Percentiles rank a stretch among this genome's conserved stretches.
Evolutionary conservation across 73 alveolate genomes (phyloP).

Genomic region (Uronychia binucleata): DNA sequence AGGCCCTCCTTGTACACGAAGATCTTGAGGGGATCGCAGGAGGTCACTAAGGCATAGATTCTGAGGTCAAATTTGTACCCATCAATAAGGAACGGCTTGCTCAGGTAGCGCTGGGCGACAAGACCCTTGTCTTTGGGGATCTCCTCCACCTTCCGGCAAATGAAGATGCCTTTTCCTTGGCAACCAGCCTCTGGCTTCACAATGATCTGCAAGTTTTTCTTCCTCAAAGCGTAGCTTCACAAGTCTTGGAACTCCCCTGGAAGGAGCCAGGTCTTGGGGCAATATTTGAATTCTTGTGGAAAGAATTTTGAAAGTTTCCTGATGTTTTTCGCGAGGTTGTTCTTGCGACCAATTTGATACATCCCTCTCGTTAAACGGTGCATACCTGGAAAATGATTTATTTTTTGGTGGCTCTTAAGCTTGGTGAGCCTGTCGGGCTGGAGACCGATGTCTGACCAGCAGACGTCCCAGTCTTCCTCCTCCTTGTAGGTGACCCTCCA

Average conservation of each 20-base stretch:
- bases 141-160: constrained; percentile 12
- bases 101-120: constrained; percentile 75
- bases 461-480: constrained; percentile 15
- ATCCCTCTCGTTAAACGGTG: constrained; percentile 82
- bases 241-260: constrained; percentile 25
- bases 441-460: constrained; percentile 7
- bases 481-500: background rate
- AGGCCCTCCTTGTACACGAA: constrained; percentile 60
- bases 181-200: constrained; percentile 46
- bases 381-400: constrained; percentile 84
- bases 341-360: constrained; percentile 80
- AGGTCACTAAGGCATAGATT: constrained; percentile 72
- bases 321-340: constrained; percentile 26
- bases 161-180: constrained; percentile 38
- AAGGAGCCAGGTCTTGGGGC: constrained; percentile 37
- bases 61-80: constrained; percentile 92
- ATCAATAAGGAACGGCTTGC: constrained; percentile 81
- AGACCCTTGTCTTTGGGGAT: constrained; percentile 41
- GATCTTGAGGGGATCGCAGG: constrained; percentile 61
- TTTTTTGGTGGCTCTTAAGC: constrained; percentile 51
- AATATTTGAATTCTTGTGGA: constrained; percentile 10
- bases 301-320: background rate
- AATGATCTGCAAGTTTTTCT: background rate
- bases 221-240: background rate
- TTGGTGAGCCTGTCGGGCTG: background rate